phyloP scores from a whole-genome alignment of 441 rosid genomes.

The Pelargonium australe region DNA sequence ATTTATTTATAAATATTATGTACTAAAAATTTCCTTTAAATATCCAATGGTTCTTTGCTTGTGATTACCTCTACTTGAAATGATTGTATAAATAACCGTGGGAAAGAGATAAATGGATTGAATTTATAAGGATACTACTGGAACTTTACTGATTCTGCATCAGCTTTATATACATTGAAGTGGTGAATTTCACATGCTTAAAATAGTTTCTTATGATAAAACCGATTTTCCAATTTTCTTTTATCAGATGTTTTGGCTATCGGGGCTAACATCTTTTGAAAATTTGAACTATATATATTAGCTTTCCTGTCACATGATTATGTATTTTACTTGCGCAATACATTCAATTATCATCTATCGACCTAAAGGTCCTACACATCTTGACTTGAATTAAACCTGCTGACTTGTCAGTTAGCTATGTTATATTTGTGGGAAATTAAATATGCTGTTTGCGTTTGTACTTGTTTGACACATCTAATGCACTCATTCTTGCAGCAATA shows the following conservation, averaged over 20 bases:
- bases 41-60: background rate
- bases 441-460: constrained; percentile 17
- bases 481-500: constrained; percentile 56
- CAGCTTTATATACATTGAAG: background rate
- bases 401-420: background rate
- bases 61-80: background rate
- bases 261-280: background rate
- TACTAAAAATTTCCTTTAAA: no score
- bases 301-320: background rate
- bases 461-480: constrained; percentile 20
- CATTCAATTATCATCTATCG: background rate
- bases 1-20: no score
- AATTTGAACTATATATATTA: background rate
- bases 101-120: background rate
- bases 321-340: background rate
- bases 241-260: no score
- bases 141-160: background rate
- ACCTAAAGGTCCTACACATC: background rate
- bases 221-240: no score
- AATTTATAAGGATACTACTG: background rate
- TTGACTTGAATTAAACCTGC: background rate
- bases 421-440: constrained; percentile 11
- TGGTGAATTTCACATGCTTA: no score
- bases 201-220: no score
- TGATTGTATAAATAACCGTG: background rate